These are phyloP conservation scores for Lasiodiplodia gonubiensis DNA, from an alignment of 2,329 filamentous ascomycete species.

Conservation along the genomic window DNA sequence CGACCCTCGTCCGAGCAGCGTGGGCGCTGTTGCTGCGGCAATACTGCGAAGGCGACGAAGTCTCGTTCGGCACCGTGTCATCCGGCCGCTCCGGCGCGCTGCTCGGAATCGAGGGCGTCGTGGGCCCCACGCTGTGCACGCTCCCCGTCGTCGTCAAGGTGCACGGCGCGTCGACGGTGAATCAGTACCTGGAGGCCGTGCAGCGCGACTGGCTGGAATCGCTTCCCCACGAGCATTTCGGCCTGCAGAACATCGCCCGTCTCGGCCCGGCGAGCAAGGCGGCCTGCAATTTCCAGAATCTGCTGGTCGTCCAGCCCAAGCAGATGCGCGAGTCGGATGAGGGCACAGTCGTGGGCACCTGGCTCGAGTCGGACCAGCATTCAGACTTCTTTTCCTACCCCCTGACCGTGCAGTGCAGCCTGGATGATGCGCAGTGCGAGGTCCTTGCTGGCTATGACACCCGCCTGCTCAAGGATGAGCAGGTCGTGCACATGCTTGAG, in stretches of 20 bases:
- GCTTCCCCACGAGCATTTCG: constrained; percentile 36
- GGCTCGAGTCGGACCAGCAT: constrained; percentile 1
- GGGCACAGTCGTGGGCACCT: too few species aligned
- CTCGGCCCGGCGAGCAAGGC: constrained; percentile 56
- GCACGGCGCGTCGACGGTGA: constrained; percentile 35
- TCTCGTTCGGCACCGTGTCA: constrained; percentile 44
- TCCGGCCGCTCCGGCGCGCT: constrained; percentile 46
- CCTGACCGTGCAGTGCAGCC: constrained; percentile 16
- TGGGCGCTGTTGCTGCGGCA: constrained; percentile 41
- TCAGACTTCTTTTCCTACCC: constrained; percentile 10
- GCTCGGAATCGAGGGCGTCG: constrained; percentile 41
- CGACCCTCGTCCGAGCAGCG: constrained; percentile 38
- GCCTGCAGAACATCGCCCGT: constrained; percentile 39
- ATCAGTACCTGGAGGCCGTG: constrained; percentile 33
- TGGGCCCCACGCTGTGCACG: constrained; percentile 48
- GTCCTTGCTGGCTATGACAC: constrained; percentile 21
- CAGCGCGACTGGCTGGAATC: background rate
- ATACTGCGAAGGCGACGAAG: constrained; percentile 39
- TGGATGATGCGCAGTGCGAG: constrained; percentile 1
- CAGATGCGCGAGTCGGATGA: background rate
- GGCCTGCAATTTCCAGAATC: constrained; percentile 59
- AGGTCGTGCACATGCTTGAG: constrained; percentile 26
- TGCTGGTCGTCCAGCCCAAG: constrained; percentile 40
- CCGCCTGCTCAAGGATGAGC: background rate
- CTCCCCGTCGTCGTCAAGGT: constrained; percentile 46